Base-by-base conservation (phyloP, 768 basidiomycete species). In the Tubosaeta sp. region DNA sequence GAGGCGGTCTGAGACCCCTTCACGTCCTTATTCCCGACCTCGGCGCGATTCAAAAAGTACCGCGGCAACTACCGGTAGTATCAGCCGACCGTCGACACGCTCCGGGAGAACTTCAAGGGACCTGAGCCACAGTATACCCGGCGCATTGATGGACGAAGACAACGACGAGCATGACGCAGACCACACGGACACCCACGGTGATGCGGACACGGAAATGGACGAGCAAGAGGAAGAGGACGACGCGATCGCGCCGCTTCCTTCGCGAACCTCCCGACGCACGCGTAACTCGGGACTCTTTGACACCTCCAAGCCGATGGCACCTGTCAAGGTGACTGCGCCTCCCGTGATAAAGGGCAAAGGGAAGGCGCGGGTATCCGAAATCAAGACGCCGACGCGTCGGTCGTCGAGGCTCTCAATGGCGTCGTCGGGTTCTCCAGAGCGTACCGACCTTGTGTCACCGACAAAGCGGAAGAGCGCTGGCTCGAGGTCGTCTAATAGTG, bases 71-170 rank as follows among this genome's bases (percentile, higher is more conserved):
- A 16, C 38, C 2, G 12, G 29, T 17, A 22, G 27, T 17, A 16
- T 29, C 11, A 17, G 12, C 14, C 31, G 42, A 42, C 48, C 32
- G 14, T 48, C 43, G 35, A 50, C 26, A 1, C 55, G 48, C 26
- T 19, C 48, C 25, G 27, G 39, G 44, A 52, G 53, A 43, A 45
- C 55, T 13, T 49, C 55, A 17, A 52, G 52, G 17, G 52, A 47
- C 47, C 43, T 43, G 37, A 61, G 43, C 50, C 70, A 67, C 51
- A 72, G 67, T 42, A 71, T 80, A 46, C 78, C 78, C 3, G 78
- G 78, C 32, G 66, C 70, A 6, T 57, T 79, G 44, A 66, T 74
- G 58, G 72, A 74, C 29, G 75, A 77, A 4, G 72, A 67, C 42
- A 66, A 66, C 4, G 68, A 57, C 51, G 62, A 54, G 38, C 52